Evolutionary conservation across 495 filamentous ascomycete species (phyloP), one percentile per base, ranked within the genome.

Genomic region (Trichoderma orchidacearum): DNA sequence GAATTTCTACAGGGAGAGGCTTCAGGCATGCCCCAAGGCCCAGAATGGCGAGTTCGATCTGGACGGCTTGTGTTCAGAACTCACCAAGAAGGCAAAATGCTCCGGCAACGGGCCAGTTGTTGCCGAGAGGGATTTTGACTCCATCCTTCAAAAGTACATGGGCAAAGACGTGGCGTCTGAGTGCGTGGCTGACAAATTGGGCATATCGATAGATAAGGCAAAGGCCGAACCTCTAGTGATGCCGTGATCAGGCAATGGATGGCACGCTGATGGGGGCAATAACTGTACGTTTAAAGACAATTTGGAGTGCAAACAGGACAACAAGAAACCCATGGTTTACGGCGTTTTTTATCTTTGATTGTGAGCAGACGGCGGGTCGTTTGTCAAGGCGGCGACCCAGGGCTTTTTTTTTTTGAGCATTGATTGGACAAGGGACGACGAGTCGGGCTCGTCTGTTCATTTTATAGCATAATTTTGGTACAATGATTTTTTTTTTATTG

Each of bases 51-150:
- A 92, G 60, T 82, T 96, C 59, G 93, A 99, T 61, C 85, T 99
- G 61, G 94, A 99, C 65, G 80, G 81, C 55, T 78, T 99, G 12
- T 99, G 94, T 71, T 83, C 85, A 5, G 90, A 99, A 60, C 80
- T 99, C n/a, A 85, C 90, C 57, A 85, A 86, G 63, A 99, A 99
- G 72, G 94, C 94, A 48, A 91, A 91, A 66, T 99, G 94, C 66
- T 94, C 90, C 1, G 93, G 94, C 64, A 82, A 78, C 27, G 92
- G 93, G 28, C 87, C 92, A n/a, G 89, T 96, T 23, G 86, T 98
- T 51, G 85, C 89, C 61, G 80, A 96, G 70, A 82, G 82, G 38
- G 90, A 96, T 66, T 92, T 96, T 62, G 84, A 95, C 63, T 77
- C 76, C 53, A 87, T 91, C 56, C 78, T 94, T 74, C 82, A 79